Conservation (phyloP, 2,329 filamentous ascomycete species). For the Botrytis paeoniae region DNA sequence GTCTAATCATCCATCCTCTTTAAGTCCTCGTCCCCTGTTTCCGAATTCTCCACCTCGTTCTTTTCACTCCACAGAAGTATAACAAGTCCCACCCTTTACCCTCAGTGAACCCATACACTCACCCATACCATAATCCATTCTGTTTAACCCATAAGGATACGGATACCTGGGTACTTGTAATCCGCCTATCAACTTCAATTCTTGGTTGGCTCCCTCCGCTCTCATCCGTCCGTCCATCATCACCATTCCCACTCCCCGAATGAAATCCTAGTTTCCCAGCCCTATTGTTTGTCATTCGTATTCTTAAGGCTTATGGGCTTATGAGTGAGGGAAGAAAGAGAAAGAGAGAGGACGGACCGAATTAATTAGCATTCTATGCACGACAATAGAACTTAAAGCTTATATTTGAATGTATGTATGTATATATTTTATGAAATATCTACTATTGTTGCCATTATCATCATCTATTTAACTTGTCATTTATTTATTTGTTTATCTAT, state of each 20-base stretch:
- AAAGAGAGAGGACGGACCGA: neutral
- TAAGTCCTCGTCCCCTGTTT: neutral
- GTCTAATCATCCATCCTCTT: neutral
- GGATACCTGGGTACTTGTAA: neutral
- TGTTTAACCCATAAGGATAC: neutral
- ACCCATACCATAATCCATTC: neutral
- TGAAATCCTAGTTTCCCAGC: constrained; percentile 10
- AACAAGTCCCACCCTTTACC: neutral
- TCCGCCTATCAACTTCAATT: neutral
- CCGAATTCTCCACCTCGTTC: neutral
- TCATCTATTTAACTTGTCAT: neutral
- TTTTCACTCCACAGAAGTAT: neutral
- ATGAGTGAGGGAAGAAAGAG: neutral
- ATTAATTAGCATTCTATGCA: neutral
- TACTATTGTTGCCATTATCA: neutral
- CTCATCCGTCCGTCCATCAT: neutral
- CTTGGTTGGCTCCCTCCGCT: neutral
- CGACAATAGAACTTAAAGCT: neutral
- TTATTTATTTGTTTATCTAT: no score
- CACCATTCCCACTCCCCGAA: neutral
- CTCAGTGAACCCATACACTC: neutral
- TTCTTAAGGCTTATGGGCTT: constrained; percentile 11
- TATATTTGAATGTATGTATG: neutral
- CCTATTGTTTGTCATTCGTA: constrained; percentile 9
- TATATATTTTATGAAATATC: constrained; percentile 2